These are phyloP conservation scores for Rhizophora mangle DNA, from an alignment of 345 rosid species.

Conservation along the genomic window DNA sequence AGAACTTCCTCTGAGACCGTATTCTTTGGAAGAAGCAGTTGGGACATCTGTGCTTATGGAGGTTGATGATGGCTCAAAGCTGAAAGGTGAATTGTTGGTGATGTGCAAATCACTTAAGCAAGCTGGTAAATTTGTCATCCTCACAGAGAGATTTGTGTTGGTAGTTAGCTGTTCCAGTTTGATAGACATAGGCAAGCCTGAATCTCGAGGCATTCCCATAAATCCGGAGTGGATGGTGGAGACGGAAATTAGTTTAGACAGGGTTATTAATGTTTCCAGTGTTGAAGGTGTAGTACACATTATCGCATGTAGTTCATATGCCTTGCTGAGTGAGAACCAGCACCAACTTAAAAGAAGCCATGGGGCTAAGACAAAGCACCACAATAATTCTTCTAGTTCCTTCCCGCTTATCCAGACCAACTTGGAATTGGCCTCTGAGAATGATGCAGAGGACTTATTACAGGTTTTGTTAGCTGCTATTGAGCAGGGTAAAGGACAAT, in stretches of 20 bases:
- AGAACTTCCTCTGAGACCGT: slow-evolving; percentile 77
- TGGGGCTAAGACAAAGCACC: slow-evolving; percentile 43
- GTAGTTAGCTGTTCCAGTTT: slow-evolving; percentile 61
- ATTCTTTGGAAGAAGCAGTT: slow-evolving; percentile 92
- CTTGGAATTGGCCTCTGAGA: slow-evolving; percentile 53
- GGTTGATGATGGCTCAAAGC: slow-evolving; percentile 54
- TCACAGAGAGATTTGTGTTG: slow-evolving; percentile 62
- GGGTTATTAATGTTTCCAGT: slow-evolving; percentile 62
- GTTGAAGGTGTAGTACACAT: slow-evolving; percentile 56
- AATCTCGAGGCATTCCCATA: slow-evolving; percentile 58
- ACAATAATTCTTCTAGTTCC: slow-evolving; percentile 48
- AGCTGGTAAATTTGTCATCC: slow-evolving; percentile 60
- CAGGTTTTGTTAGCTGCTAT: slow-evolving; percentile 52
- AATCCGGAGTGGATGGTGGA: slow-evolving; percentile 71
- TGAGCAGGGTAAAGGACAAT: slow-evolving; percentile 60
- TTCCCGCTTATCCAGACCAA: slow-evolving; percentile 73
- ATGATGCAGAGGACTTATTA: slow-evolving; percentile 51
- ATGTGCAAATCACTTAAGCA: slow-evolving; percentile 71
- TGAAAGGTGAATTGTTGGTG: slow-evolving; percentile 57
- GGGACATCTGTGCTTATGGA: slow-evolving; percentile 68
- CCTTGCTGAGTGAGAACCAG: slow-evolving; percentile 53
- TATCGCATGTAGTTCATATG: slow-evolving; percentile 75
- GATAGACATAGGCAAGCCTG: slow-evolving; percentile 58
- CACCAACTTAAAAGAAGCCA: slow-evolving; percentile 43
- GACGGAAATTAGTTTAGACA: slow-evolving; percentile 65